Percentiles rank a stretch among this genome's conserved stretches.
Conservation (phyloP, 352 stramenopile genomes). For the Globisporangium abappressorium region DNA sequence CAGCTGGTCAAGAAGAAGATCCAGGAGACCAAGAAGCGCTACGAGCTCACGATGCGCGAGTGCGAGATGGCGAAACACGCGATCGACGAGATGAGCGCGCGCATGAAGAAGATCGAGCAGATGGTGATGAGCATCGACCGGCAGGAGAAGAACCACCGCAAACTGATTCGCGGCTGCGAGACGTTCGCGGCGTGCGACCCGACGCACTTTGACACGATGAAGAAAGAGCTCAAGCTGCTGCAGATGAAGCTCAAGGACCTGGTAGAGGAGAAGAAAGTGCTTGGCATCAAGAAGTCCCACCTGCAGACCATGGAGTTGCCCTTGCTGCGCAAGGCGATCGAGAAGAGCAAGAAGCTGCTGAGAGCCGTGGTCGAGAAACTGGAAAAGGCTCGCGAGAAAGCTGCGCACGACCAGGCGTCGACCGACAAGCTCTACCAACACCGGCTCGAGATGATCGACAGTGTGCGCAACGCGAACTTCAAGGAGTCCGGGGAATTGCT, state of each 20-base stretch:
- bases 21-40: slow-evolving; percentile 51
- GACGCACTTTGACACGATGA: slow-evolving; percentile 53
- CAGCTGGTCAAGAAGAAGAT: slow-evolving; percentile 62
- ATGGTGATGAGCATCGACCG: slow-evolving; percentile 61
- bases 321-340: slow-evolving; percentile 40
- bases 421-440: slow-evolving; percentile 69
- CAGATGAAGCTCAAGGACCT: slow-evolving; percentile 75
- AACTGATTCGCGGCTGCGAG: slow-evolving; percentile 63
- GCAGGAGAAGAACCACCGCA: slow-evolving; percentile 71
- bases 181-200: slow-evolving; percentile 57
- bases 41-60: slow-evolving; percentile 68
- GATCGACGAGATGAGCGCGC: slow-evolving; percentile 67
- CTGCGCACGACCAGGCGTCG: slow-evolving; percentile 62
- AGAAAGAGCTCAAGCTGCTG: slow-evolving; percentile 70
- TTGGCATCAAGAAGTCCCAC: slow-evolving; percentile 59
- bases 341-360: slow-evolving; percentile 64
- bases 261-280: slow-evolving; percentile 59
- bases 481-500: slow-evolving; percentile 21
- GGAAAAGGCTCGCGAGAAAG: slow-evolving; percentile 53
- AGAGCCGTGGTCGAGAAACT: slow-evolving; percentile 66
- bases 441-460: slow-evolving; percentile 73
- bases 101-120: slow-evolving; percentile 64
- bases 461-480: slow-evolving; percentile 30
- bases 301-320: slow-evolving; percentile 59
- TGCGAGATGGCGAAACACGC: slow-evolving; percentile 77